A percentile compares a stretch with the other conserved stretches of the same genome.
phyloP scores from a whole-genome alignment of 148 eudicot species.

The Hydrangea macrophylla region DNA sequence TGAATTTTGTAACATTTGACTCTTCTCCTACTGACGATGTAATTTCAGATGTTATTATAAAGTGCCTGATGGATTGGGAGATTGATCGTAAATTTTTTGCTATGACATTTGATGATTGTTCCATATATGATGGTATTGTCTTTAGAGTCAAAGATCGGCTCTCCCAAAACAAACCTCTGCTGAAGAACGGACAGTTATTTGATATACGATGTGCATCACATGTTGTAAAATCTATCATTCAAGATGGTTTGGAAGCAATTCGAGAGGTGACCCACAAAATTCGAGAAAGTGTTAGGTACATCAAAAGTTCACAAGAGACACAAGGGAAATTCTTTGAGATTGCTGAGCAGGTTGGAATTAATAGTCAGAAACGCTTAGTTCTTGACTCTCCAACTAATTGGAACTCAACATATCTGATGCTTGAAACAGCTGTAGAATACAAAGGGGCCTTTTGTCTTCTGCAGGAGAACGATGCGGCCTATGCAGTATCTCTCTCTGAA shows the following conservation, averaged over 20 bases:
- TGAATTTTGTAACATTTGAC: slow-evolving; percentile 73
- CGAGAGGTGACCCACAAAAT: slow-evolving; percentile 59
- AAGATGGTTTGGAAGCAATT: slow-evolving; percentile 65
- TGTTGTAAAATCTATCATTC: slow-evolving; percentile 62
- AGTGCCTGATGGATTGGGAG: slow-evolving; percentile 88
- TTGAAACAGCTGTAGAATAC: slow-evolving; percentile 74
- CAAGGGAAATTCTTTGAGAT: slow-evolving; percentile 74
- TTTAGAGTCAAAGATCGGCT: slow-evolving; percentile 69
- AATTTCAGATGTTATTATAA: slow-evolving; percentile 75
- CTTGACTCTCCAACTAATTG: slow-evolving; percentile 65
- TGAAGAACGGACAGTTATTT: slow-evolving; percentile 68
- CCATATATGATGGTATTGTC: slow-evolving; percentile 57
- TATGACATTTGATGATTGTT: slow-evolving; percentile 80
- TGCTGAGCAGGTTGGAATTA: slow-evolving; percentile 70
- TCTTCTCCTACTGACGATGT: slow-evolving; percentile 73
- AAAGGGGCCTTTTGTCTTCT: slow-evolving; percentile 62
- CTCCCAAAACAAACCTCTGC: slow-evolving; percentile 83
- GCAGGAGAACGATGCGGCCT: slow-evolving; percentile 68
- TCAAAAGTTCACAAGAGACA: slow-evolving; percentile 69
- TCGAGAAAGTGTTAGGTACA: slow-evolving; percentile 72
- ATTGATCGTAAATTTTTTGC: slow-evolving; percentile 81
- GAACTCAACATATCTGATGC: slow-evolving; percentile 87
- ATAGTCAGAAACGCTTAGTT: slow-evolving; percentile 45
- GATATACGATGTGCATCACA: slow-evolving; percentile 76
- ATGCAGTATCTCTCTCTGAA: slow-evolving; percentile 44